Percentiles rank a stretch among this genome's conserved stretches.
These are phyloP conservation scores for Chytriomyces confervae DNA, from an alignment of 192 early-diverging fungal genomes.

Conservation along the genomic window DNA sequence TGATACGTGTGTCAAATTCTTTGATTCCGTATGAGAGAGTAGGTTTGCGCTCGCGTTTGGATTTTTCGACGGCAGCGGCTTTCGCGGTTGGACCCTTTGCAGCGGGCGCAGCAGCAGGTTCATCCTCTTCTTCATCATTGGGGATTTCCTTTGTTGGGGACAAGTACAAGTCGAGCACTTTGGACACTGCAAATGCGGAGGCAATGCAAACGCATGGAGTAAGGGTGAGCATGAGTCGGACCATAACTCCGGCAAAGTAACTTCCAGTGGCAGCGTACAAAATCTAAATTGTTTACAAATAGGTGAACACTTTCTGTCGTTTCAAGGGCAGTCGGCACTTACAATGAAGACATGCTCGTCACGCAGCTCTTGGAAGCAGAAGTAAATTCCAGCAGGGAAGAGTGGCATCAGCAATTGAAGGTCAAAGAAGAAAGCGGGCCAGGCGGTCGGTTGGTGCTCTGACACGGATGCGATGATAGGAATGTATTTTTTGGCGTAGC, in stretches of 20 bases:
- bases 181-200: conserved; percentile 88
- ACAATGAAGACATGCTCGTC: conserved; percentile 97
- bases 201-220: conserved; percentile 98
- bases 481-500: conserved; percentile 99
- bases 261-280: conserved; percentile 97
- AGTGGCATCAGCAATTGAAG: conserved; percentile 94
- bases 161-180: conserved; percentile 85
- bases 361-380: conserved; percentile 90
- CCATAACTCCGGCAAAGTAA: conserved; percentile 99
- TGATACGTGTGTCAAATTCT: conserved; percentile 22
- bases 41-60: neutral
- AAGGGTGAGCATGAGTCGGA: conserved; percentile 96
- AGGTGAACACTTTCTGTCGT: neutral
- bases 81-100: conserved; percentile 23
- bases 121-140: conserved; percentile 15
- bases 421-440: conserved; percentile 99
- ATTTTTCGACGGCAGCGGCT: neutral
- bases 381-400: conserved; percentile 96
- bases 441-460: conserved; percentile 99
- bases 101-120: conserved; percentile 42
- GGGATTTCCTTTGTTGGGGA: conserved; percentile 40
- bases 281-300: conserved; percentile 53
- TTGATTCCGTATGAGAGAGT: conserved; percentile 21
- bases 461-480: conserved; percentile 99
- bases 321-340: neutral